A percentile compares a stretch with the other conserved stretches of the same genome.
phyloP scores from a whole-genome alignment of 345 rosid genomes.

The Citrus reticulata region DNA sequence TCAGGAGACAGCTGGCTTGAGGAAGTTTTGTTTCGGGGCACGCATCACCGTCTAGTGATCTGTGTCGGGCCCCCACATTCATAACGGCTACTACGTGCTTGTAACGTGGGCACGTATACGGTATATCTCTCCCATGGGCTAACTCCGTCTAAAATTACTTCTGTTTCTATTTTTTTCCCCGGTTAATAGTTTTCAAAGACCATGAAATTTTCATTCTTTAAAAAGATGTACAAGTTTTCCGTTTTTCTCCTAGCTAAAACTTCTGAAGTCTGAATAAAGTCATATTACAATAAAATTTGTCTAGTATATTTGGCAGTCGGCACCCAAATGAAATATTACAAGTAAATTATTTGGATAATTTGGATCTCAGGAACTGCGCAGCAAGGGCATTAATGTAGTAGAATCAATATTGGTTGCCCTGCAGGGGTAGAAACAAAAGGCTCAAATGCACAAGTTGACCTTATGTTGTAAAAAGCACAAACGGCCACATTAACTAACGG shows the following conservation, averaged over 20 bases:
- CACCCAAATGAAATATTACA: no score
- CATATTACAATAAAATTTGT: no score
- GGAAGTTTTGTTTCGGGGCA: slow-evolving; percentile 24
- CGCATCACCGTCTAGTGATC: slow-evolving; percentile 61
- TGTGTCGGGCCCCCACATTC: slow-evolving; percentile 36
- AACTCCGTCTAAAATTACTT: slow-evolving; percentile 11
- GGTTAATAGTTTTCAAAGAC: background rate
- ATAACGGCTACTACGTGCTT: slow-evolving; percentile 38
- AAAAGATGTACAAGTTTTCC: no score
- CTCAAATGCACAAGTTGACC: background rate
- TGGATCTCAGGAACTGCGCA: no score
- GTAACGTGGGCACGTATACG: slow-evolving; percentile 9
- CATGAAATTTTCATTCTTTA: no score
- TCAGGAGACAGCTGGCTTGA: slow-evolving; percentile 37
- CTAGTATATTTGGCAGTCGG: no score
- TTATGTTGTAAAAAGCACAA: background rate
- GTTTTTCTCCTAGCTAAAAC: no score
- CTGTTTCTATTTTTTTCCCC: background rate
- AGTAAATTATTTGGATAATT: no score
- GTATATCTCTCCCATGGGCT: background rate
- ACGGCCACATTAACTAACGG: background rate
- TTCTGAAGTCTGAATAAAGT: no score
- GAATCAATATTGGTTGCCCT: no score
- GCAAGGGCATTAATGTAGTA: no score
- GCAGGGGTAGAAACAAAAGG: background rate